Conservation (phyloP, 306 rosid genomes). For the Heteromeles arbutifolia region DNA sequence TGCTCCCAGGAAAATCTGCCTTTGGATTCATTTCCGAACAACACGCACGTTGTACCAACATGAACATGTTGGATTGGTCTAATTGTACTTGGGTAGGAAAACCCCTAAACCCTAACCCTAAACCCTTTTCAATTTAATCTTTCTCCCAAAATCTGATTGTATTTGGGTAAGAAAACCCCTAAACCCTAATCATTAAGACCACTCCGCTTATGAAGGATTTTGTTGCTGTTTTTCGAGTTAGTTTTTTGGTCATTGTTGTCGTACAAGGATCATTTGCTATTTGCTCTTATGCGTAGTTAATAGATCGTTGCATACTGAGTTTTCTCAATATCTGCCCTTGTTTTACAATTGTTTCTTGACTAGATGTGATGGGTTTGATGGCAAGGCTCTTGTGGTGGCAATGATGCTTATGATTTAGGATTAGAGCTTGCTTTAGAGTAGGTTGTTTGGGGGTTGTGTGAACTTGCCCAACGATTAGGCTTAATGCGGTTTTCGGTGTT, state of each 20-base stretch:
- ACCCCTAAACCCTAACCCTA: background rate
- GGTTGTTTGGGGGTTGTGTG: background rate
- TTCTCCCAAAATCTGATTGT: no score
- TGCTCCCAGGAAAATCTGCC: conserved; percentile 46
- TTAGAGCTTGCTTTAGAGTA: background rate
- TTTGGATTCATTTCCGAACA: conserved; percentile 38
- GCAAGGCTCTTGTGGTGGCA: no score
- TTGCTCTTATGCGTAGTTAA: no score
- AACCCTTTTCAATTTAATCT: no score
- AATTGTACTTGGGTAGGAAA: background rate
- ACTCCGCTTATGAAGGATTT: background rate
- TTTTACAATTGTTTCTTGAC: no score
- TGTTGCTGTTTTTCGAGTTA: background rate
- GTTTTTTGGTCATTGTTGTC: background rate
- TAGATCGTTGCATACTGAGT: no score
- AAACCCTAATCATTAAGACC: background rate
- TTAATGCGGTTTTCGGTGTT: no score
- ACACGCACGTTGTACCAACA: conserved; percentile 36
- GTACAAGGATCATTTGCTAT: background rate
- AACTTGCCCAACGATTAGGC: no score
- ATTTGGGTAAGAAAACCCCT: background rate
- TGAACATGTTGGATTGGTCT: conserved; percentile 40
- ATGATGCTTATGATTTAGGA: background rate
- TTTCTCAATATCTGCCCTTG: no score
- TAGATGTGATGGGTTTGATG: no score